Evolutionary conservation across 306 rosid species (phyloP), one percentile per base, ranked within the genome.

Genomic region (Albizia julibrissin): DNA sequence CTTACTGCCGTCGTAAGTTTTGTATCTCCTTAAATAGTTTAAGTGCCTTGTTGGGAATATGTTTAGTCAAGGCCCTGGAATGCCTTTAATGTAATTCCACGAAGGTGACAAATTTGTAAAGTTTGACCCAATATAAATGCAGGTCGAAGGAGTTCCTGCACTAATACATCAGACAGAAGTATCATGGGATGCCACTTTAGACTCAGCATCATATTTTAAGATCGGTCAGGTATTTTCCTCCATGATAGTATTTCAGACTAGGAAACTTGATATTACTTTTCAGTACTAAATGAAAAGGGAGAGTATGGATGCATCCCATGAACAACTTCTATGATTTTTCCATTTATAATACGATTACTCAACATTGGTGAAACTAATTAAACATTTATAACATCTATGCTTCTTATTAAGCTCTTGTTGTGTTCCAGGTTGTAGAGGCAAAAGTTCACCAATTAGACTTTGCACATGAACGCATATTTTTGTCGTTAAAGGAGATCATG

Each of bases 131-230:
- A 81, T 75, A 61, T 61, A 78, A 69, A 47, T 83, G 85, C 81
- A 95, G 98, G 86, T 93, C 37, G 97, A 93, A 78, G 98, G 90
- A 81, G 94, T 93, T 56, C 86, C 98, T 76, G 97, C 99, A 21
- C 85, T 95, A 76, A 89, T 95, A 87, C 98, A 91, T 86, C 99
- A 92, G 91, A 83, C 98, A 69, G 94, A 95, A 90, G 84, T 95
- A 83, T 92, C 99, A 2, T 95, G 99, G 99, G 99, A 95, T 86
- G 91, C 89, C 84, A 90, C 93, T 62, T 78, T 92, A 84, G 88
- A 91, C 87, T 96, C 97, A 54, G 46, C 89, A 58, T 82, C 89
- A n/a, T 91, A 85, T 87, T 95, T 85, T 74, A 93, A 91, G 93
- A 88, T 95, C 76, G 98, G 95, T 77, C 99, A 95, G 99, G 99